Percentiles rank a stretch among this genome's conserved stretches.
Evolutionary conservation across 2,329 filamentous ascomycete genomes (phyloP).

Genomic region (Fusarium lateritium): DNA sequence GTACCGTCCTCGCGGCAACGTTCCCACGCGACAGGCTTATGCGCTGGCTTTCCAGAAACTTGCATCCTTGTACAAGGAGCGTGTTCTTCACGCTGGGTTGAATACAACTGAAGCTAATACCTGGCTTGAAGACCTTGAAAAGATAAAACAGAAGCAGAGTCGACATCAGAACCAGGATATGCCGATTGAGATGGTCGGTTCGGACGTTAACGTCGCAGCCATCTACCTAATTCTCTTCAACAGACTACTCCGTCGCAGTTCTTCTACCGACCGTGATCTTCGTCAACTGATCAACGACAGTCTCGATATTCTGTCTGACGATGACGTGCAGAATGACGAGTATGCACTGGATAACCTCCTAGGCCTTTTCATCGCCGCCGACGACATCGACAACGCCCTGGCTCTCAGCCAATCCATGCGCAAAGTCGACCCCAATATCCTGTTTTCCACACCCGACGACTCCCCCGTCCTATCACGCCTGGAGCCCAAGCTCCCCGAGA

Average conservation of each 20-base stretch:
- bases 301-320: constrained; percentile 57
- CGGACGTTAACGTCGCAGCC: constrained; percentile 59
- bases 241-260: constrained; percentile 50
- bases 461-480: constrained; percentile 49
- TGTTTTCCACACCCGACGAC: constrained; percentile 48
- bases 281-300: constrained; percentile 55
- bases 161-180: constrained; percentile 58
- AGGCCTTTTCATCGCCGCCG: constrained; percentile 56
- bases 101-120: constrained; percentile 45
- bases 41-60: constrained; percentile 59
- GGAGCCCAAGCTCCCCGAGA: constrained; percentile 57
- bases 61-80: constrained; percentile 56
- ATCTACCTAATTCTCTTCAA: constrained; percentile 59
- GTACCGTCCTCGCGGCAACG: constrained; percentile 57
- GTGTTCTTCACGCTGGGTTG: constrained; percentile 50
- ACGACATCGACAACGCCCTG: constrained; percentile 55
- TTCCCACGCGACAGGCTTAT: constrained; percentile 57
- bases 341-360: constrained; percentile 60
- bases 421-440: constrained; percentile 51
- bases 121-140: constrained; percentile 56
- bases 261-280: constrained; percentile 51
- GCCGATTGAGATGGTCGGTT: constrained; percentile 58
- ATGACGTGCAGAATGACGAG: constrained; percentile 59
- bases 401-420: constrained; percentile 59
- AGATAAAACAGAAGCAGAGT: constrained; percentile 55